phyloP scores from a whole-genome alignment of 2,329 filamentous ascomycete species.

The Capronia americana region DNA sequence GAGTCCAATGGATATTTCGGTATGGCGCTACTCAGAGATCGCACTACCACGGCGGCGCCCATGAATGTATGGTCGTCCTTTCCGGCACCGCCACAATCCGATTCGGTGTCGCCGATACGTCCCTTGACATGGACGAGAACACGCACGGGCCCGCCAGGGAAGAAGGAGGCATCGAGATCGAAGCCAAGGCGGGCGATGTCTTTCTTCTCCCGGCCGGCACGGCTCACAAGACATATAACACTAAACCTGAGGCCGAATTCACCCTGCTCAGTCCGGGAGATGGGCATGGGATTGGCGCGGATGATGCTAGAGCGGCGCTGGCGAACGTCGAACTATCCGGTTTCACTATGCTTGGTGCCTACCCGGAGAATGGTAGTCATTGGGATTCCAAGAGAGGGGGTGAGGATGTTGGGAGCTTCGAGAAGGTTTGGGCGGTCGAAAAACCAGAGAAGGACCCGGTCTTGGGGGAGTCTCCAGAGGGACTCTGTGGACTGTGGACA shows the following conservation, averaged over 20 bases:
- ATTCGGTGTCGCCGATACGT: conserved; percentile 61
- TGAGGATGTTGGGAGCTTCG: conserved; percentile 50
- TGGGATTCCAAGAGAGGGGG: conserved; percentile 61
- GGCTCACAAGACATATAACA: conserved; percentile 61
- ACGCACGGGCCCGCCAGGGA: conserved; percentile 52
- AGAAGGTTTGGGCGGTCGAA: conserved; percentile 54
- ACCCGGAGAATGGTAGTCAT: conserved; percentile 50
- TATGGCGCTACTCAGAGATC: conserved; percentile 62
- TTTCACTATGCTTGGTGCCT: conserved; percentile 65
- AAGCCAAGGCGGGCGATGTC: conserved; percentile 61
- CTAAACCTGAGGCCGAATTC: conserved; percentile 48
- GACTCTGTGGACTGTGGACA: conserved; percentile 49
- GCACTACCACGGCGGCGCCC: conserved; percentile 63
- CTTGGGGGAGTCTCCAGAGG: conserved; percentile 49
- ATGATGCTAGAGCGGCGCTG: conserved; percentile 47
- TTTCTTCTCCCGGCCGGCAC: conserved; percentile 65
- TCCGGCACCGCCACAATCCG: conserved; percentile 60
- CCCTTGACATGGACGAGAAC: conserved; percentile 47
- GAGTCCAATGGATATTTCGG: conserved; percentile 62
- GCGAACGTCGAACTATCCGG: conserved; percentile 48
- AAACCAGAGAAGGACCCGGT: conserved; percentile 57
- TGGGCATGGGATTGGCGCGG: conserved; percentile 45
- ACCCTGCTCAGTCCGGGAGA: conserved; percentile 54
- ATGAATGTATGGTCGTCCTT: conserved; percentile 65
- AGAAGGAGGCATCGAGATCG: conserved; percentile 56